Conservation (phyloP, 805 yeast species). For the Metschnikowia borealis region DNA sequence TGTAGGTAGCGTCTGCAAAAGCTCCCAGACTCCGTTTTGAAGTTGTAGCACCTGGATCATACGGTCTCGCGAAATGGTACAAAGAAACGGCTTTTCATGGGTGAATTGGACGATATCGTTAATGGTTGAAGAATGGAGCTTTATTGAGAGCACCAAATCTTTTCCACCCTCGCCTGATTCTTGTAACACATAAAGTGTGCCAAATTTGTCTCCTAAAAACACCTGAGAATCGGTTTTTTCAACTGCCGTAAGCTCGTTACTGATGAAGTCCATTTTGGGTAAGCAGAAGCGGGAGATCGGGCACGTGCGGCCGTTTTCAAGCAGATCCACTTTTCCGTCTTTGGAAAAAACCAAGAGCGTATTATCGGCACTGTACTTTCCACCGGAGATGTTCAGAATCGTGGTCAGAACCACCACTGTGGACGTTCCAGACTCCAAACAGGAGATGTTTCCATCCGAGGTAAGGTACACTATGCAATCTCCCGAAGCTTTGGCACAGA, state of each 20-base stretch:
- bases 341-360: slow-evolving; percentile 20
- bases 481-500: background rate
- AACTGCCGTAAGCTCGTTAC: slow-evolving; percentile 39
- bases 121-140: slow-evolving; percentile 51
- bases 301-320: background rate
- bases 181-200: slow-evolving; percentile 31
- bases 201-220: slow-evolving; percentile 49
- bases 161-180: background rate
- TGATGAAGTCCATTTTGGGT: background rate
- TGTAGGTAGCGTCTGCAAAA: slow-evolving; percentile 55
- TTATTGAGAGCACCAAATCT: slow-evolving; percentile 23
- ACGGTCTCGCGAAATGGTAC: slow-evolving; percentile 56
- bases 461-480: background rate
- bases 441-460: background rate
- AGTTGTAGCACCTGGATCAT: slow-evolving; percentile 53
- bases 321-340: slow-evolving; percentile 17
- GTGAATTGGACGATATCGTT: slow-evolving; percentile 41
- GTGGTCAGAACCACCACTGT: background rate
- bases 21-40: slow-evolving; percentile 38
- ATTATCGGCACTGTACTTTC: slow-evolving; percentile 5
- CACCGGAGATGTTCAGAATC: slow-evolving; percentile 3
- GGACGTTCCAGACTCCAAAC: background rate
- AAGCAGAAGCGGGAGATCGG: background rate
- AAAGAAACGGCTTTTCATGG: slow-evolving; percentile 25
- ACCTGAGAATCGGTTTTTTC: slow-evolving; percentile 31